Conservation (phyloP, 78 protist genomes). For the Dictyostelium firmibasis region DNA sequence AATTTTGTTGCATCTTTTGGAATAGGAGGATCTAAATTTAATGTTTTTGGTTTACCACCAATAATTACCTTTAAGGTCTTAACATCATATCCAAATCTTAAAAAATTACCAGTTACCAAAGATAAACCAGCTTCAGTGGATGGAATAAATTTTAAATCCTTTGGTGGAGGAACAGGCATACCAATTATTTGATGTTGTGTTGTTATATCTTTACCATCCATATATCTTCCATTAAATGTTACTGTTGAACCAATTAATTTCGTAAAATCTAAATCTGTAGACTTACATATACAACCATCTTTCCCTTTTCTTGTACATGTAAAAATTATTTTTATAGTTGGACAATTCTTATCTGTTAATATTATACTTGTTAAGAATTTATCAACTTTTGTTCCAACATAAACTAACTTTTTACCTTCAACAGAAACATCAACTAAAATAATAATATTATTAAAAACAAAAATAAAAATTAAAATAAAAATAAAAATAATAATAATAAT, state of each 20-base stretch:
- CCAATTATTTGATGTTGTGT: background rate
- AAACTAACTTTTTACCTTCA: background rate
- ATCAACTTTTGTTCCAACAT: background rate
- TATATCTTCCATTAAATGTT: background rate
- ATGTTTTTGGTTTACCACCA: background rate
- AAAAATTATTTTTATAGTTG: background rate
- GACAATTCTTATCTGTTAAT: background rate
- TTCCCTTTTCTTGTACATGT: background rate
- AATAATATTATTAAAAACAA: background rate
- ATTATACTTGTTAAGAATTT: background rate
- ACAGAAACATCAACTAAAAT: background rate
- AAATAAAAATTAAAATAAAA: background rate
- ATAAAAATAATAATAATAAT: too few species aligned
- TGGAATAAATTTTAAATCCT: background rate
- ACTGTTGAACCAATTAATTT: background rate
- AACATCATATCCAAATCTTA: background rate
- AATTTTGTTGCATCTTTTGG: conserved; percentile 4
- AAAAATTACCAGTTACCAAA: background rate
- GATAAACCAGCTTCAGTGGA: background rate
- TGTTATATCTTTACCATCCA: background rate
- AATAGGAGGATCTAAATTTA: background rate
- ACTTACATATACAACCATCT: background rate
- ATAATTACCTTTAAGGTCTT: background rate
- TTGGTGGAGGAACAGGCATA: background rate
- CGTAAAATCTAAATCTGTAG: background rate